phyloP scores from a whole-genome alignment of 2,329 filamentous ascomycete genomes.

The Alternaria sp. region DNA sequence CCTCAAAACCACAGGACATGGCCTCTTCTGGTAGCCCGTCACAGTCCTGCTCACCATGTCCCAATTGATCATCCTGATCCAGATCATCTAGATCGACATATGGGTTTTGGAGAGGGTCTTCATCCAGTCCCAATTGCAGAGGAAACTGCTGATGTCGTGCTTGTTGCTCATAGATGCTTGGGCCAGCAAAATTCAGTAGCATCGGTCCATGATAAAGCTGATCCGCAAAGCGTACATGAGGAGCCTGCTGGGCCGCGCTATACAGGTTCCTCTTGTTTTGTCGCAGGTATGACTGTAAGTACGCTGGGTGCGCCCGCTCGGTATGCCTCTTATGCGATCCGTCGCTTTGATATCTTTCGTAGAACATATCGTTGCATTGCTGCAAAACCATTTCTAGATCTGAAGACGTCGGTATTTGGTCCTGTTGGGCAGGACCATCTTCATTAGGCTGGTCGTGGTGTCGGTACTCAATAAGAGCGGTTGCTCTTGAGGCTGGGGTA shows the following conservation, averaged over 20 bases:
- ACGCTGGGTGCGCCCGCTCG: neutral
- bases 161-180: conserved; percentile 43
- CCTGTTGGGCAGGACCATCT: neutral
- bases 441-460: conserved; percentile 2
- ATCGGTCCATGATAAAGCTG: conserved; percentile 13
- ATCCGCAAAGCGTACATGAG: conserved; percentile 29
- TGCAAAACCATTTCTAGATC: conserved; percentile 38
- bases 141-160: conserved; percentile 23
- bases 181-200: conserved; percentile 25
- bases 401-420: conserved; percentile 30
- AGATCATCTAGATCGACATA: conserved; percentile 6
- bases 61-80: conserved; percentile 5
- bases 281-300: neutral
- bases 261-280: neutral
- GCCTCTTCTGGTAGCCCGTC: conserved; percentile 6
- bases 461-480: neutral
- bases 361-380: conserved; percentile 36
- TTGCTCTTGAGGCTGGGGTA: conserved; percentile 2
- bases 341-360: conserved; percentile 15
- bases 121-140: neutral
- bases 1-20: neutral
- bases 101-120: neutral
- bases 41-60: conserved; percentile 4
- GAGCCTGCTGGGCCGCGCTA: conserved; percentile 13
- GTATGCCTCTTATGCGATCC: conserved; percentile 7